Evolutionary conservation across 176 grass and related monocot species (phyloP), one percentile per base, ranked within the genome.

Genomic region (Oryza glaberrima): DNA sequence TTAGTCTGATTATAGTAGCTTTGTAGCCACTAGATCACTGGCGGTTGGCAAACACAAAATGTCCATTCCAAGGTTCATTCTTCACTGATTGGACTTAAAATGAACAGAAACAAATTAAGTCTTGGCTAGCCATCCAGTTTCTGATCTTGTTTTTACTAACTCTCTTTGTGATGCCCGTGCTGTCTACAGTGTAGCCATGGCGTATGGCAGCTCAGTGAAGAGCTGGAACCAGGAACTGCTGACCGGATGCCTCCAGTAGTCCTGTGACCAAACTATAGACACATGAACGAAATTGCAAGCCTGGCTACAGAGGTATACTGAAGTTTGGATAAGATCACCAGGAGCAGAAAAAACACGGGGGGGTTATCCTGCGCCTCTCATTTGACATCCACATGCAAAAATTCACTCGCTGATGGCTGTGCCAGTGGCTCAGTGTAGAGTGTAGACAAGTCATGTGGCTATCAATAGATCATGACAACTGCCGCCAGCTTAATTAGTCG

Each of bases 181-280:
- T 68, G 60, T 54, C 11, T 15, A 8, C 23, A 22, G 75, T 72
- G 67, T n/a, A 65, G 28, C 54, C 69, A 64, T 65, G 68, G 15
- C 19, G 34, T 19, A 46, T 34, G 63, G 23, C 61, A 47, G 38
- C 12, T 69, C 15, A 35, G 16, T n/a, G 63, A 68, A 54, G 46
- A 84, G 69, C 68, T 79, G 67, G 52, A 43, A 44, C 43, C 68
- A 73, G 67, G 41, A 43, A 44, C 43, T 41, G 13, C 5, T 64
- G 13, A 1, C 44, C 12, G 69, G 12, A 73, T 4, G 60, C 10
- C 81, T 11, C 36, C 44, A 19, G 28, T 28, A 28, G 43, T 11
- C 47, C 44, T 20, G 32, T 15, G 44, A 40, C 28, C 46, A 76
- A 56, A 8, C 71, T n/a, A 48, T 9, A 13, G 78, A 13, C 34